Evolutionary conservation across 176 grass and related monocot species (phyloP).

Genomic region (Cocos nucifera): DNA sequence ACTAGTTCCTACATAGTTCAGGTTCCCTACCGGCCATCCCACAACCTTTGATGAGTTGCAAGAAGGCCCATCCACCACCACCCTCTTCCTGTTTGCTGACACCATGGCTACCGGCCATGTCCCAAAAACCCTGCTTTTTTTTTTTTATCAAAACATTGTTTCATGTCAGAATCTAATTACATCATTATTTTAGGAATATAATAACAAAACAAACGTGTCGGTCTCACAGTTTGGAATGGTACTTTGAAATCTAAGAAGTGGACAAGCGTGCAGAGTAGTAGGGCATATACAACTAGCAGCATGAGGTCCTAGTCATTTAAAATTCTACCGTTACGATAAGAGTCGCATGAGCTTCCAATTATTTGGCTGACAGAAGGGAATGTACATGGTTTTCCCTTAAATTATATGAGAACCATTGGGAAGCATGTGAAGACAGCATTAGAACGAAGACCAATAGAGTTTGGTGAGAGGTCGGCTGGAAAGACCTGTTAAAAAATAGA

Average conservation of each 20-base stretch:
- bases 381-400: not conserved
- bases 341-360: not conserved
- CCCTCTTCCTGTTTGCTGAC: conserved; percentile 41
- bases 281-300: no score
- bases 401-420: not conserved
- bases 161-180: not conserved
- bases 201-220: not conserved
- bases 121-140: conserved; percentile 63
- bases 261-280: no score
- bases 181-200: not conserved
- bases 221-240: no score
- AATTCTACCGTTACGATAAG: no score
- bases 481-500: no score
- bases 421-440: not conserved
- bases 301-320: no score
- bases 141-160: not conserved
- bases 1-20: not conserved
- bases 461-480: no score
- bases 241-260: no score
- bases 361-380: not conserved
- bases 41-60: conserved; percentile 71
- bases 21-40: conserved; percentile 74
- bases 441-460: no score
- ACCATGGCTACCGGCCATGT: conserved; percentile 86
- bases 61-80: conserved; percentile 66